Evolutionary conservation across 768 basidiomycete species (phyloP).

Genomic region (Lentinula guzmanii): DNA sequence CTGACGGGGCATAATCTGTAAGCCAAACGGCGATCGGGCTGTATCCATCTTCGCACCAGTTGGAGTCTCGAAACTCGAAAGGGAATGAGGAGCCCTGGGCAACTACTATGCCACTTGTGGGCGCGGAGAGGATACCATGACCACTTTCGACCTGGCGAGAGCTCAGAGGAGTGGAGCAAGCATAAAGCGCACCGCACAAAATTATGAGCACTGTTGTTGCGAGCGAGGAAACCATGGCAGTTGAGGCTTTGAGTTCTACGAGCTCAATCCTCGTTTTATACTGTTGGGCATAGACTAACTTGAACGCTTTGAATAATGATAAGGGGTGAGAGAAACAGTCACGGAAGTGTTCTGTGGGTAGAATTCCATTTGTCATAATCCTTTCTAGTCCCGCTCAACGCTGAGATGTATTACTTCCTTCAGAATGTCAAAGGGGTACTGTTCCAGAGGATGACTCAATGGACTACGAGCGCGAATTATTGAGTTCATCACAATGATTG

Average conservation of each 20-base stretch:
- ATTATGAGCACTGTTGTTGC: background rate
- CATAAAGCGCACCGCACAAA: constrained; percentile 3
- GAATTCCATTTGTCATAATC: constrained; percentile 1
- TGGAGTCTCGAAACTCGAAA: constrained; percentile 14
- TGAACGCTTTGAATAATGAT: no score
- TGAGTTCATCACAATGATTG: no score
- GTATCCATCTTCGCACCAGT: constrained; percentile 19
- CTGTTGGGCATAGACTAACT: background rate
- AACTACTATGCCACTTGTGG: constrained; percentile 2
- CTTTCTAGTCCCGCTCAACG: background rate
- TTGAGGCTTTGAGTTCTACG: background rate
- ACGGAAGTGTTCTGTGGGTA: no score
- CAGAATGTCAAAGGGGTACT: no score
- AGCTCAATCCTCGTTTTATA: background rate
- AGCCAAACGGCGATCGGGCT: constrained; percentile 14
- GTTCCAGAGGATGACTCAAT: no score
- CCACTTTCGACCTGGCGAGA: constrained; percentile 4
- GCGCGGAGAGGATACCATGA: constrained; percentile 12
- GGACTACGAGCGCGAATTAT: no score
- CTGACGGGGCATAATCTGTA: constrained; percentile 12
- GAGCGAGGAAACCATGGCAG: background rate
- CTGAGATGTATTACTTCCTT: no score
- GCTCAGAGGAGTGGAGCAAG: constrained; percentile 1
- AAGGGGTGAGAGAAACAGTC: no score
- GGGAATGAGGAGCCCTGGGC: constrained; percentile 6